Base-by-base conservation (phyloP, 73 alveolate species). In the Paramecium primaurelia region DNA sequence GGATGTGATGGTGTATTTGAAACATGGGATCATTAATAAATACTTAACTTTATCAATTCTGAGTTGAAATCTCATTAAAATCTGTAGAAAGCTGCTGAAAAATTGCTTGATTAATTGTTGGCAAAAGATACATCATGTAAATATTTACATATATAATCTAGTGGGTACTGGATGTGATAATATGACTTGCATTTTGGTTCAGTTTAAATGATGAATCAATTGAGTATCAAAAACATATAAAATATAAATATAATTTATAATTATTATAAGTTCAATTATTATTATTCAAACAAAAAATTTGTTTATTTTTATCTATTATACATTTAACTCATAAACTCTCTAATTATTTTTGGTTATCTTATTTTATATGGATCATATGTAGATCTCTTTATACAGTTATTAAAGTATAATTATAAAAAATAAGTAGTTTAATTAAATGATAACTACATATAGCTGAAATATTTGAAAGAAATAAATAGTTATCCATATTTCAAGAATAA, bases 81-180 rank as follows among this genome's bases (percentile, higher is more conserved):
- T 30, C 64, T 95, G 22, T 85, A 51, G 95, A 84, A 25, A 88
- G 84, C 93, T 34, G 93, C 93, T n/a, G 98, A 95, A 59, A 92
- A 95, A 51, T 85, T 95, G 93, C 86, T 96, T 49, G 98, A 96
- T 60, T 88, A 93, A 38, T 92, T 96, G 86, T 86, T 95, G 47
- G 98, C 98, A 8, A 47, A 85, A 18, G 98, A 95, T 77, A 49
- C 86, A 20, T 18, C 86, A 59, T 86, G 84, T 64, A 64, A 64
- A 64, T 9, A 32, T 64, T 32, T 1, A 64, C 2, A 3, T 42
- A 5, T 58, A 38, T 12, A 9, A 83, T 5, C 38, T 93, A 38
- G 95, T 92, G 59, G 98, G 96, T 59, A 95, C 93, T 37, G 99
- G 99, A 16, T 96, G 98, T 64, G 99, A 96, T 94, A 96, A 96